phyloP scores from a whole-genome alignment of 176 grass and related monocot species.

The Cymbopogon citratus region DNA sequence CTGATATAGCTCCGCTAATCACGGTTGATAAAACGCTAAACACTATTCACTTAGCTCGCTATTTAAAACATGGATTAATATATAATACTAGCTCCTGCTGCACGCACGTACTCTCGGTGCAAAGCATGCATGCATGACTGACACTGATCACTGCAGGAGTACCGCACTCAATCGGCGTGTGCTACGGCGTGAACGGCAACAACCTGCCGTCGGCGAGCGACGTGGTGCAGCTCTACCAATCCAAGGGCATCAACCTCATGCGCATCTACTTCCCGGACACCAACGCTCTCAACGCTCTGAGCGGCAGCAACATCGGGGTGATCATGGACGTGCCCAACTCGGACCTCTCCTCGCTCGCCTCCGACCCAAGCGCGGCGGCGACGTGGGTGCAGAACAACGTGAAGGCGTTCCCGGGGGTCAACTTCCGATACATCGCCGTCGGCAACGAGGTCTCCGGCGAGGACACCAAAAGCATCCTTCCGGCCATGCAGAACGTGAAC shows the following conservation, averaged over 20 bases:
- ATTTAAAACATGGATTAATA: no score
- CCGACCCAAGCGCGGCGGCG: conserved; percentile 1
- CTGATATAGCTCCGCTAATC: no score
- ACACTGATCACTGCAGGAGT: not conserved
- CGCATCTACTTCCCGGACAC: conserved; percentile 30
- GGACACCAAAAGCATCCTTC: conserved; percentile 28
- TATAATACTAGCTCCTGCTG: no score
- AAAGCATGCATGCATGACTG: no score
- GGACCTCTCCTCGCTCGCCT: conserved; percentile 20
- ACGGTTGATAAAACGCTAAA: no score
- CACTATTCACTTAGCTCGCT: no score
- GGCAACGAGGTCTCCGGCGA: conserved; percentile 51
- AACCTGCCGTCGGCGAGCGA: conserved; percentile 32
- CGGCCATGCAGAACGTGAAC: conserved; percentile 42
- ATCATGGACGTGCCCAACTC: conserved; percentile 37
- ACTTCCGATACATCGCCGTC: conserved; percentile 52
- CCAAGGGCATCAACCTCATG: conserved; percentile 24
- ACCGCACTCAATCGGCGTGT: conserved; percentile 37
- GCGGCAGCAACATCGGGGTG: conserved; percentile 28
- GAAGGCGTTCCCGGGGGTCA: conserved; percentile 10
- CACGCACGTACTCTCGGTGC: no score
- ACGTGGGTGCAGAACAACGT: conserved; percentile 39
- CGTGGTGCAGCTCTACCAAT: conserved; percentile 34
- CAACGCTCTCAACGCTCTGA: conserved; percentile 27
- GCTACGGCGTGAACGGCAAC: conserved; percentile 37